Evolutionary conservation across 805 yeast genomes (phyloP).

Genomic region (Ogataea nitratoaversa): DNA sequence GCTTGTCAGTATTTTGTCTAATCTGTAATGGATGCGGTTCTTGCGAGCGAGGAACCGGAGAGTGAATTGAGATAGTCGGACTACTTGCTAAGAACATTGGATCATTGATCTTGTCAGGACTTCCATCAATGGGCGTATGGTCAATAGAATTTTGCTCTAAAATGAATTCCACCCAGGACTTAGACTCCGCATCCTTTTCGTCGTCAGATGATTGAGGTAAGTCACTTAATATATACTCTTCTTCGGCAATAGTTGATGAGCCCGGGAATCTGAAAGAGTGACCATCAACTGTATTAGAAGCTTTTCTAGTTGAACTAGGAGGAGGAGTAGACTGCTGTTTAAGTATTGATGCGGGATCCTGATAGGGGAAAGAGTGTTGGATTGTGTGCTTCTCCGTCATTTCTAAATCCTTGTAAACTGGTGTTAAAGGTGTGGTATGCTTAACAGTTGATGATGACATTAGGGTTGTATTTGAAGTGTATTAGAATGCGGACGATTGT

Average conservation of each 20-base stretch:
- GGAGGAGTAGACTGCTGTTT: conserved; percentile 14
- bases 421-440: background rate
- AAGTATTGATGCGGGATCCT: background rate
- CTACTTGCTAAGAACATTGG: conserved; percentile 8
- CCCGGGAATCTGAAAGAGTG: conserved; percentile 2
- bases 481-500: no score
- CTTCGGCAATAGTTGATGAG: conserved; percentile 7
- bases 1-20: background rate
- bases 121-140: conserved; percentile 8
- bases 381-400: conserved; percentile 7
- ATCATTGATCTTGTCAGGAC: conserved; percentile 11
- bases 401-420: background rate
- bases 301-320: conserved; percentile 14
- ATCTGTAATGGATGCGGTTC: background rate
- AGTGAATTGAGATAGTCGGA: conserved; percentile 16
- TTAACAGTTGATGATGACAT: background rate
- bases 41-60: conserved; percentile 7
- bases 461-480: no score
- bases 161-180: conserved; percentile 18
- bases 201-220: conserved; percentile 9
- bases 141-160: conserved; percentile 11
- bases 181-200: conserved; percentile 11
- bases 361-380: conserved; percentile 6
- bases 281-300: background rate
- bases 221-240: conserved; percentile 12